Base-by-base conservation (phyloP, 768 basidiomycete genomes). In the Termitomyces sp. region DNA sequence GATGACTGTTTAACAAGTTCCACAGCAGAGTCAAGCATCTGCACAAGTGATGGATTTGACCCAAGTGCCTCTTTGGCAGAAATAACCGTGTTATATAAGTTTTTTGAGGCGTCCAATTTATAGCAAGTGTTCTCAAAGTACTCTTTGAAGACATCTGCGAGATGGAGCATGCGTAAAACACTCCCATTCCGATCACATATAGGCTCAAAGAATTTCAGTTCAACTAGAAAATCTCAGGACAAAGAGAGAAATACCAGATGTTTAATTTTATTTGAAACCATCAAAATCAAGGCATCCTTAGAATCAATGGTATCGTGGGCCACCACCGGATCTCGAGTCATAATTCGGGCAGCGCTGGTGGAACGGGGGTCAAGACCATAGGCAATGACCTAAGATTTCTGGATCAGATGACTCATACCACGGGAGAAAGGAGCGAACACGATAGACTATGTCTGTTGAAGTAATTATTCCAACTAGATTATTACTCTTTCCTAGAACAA, bases 351-450 rank as follows among this genome's bases (percentile, higher is more conserved):
- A 9, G 56, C 32, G 28, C 38, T 32, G 12, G 59, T 60, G 26
- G 38, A 47, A 41, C 43, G 43, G 6, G 59, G 59, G 52, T 60
- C 55, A 33, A 50, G 59, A 12, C 59, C 59, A 43, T 56, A 43
- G 1, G 50, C 59, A n/a, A 60, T 30, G 3, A 50, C 50, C 59
- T 60, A 20, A 50, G 32, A 23, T 16, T 1, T 30, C 13, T 46
- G 18, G 4, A 35, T 33, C 28, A 58, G n/a, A 58, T 10, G 2
- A 14, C 4, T 16, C 10, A 2, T 2, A 13, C 13, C 28, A 50
- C 32, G 20, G n/a, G 16, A 20, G 7, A 18, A 28, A 33, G 20
- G 49, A 50, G 10, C 59, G 36, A 30, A 60, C 59, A 2, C 54
- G 43, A 35, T 60, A 52, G 20, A 50, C 49, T 35, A 60, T 32